Conservation (phyloP, 163 green algal species). For the Trebouxia gelatinosa region DNA sequence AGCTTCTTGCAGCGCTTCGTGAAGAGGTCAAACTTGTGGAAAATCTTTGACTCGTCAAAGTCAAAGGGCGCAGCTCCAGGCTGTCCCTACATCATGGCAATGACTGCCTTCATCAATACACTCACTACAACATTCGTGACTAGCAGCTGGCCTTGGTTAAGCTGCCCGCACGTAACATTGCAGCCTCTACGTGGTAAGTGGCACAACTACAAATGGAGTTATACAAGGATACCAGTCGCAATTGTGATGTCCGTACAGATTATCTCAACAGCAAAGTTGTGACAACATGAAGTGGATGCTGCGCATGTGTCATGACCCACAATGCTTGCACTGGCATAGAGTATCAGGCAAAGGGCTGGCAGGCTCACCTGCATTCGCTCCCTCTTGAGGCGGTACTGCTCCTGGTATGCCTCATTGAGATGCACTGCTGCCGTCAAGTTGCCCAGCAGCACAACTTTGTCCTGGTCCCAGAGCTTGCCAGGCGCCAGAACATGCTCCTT, state of each 20-base stretch:
- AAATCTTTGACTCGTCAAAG: conserved; percentile 80
- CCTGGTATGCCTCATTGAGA: conserved; percentile 52
- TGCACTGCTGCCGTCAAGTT: conserved; percentile 62
- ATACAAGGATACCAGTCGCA: too few species aligned
- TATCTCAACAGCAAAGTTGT: too few species aligned
- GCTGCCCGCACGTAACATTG: too few species aligned
- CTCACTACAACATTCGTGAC: too few species aligned
- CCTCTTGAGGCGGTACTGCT: conserved; percentile 31
- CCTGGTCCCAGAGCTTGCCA: conserved; percentile 89
- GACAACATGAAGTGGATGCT: too few species aligned
- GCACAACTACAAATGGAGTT: too few species aligned
- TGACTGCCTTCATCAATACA: too few species aligned
- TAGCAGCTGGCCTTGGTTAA: too few species aligned
- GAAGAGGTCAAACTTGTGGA: conserved; percentile 88
- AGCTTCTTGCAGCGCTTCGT: conserved; percentile 87
- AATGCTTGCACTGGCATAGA: background rate
- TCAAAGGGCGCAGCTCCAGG: conserved; percentile 50
- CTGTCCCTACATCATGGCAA: conserved; percentile 22
- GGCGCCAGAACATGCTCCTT: conserved; percentile 65
- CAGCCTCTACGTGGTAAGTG: too few species aligned
- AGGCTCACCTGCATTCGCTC: conserved; percentile 1
- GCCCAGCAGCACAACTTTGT: conserved; percentile 63
- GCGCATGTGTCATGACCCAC: too few species aligned
- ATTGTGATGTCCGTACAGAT: too few species aligned
- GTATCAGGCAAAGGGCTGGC: background rate